Evolutionary conservation across 345 rosid genomes (phyloP).

Genomic region (Zanthoxylum bungeanum): DNA sequence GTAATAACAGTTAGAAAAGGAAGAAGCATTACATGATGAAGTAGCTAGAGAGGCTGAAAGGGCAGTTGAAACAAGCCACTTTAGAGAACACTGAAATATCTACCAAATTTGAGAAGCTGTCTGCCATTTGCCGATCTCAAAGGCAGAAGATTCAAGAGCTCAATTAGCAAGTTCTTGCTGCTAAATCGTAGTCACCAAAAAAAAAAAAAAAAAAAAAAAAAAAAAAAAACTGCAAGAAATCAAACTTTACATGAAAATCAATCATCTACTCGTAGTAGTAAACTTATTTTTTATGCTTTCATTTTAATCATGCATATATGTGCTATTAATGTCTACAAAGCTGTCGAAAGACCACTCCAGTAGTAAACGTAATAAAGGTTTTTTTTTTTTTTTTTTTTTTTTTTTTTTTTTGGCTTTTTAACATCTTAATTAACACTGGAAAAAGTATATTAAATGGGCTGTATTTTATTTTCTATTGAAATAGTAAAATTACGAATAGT

Average conservation of each 20-base stretch:
- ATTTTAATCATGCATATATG: not conserved
- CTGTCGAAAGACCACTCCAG: no score
- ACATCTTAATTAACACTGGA: no score
- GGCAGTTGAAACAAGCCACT: constrained; percentile 62
- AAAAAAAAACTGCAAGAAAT: constrained; percentile 39
- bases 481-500: no score
- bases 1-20: constrained; percentile 33
- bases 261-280: constrained; percentile 19
- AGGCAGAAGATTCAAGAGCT: constrained; percentile 94
- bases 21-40: constrained; percentile 62
- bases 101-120: constrained; percentile 79
- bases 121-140: constrained; percentile 96
- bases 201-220: no score
- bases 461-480: no score
- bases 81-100: constrained; percentile 77
- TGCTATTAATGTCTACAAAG: no score
- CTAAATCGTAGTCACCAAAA: constrained; percentile 59
- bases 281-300: not conserved
- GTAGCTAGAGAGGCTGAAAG: constrained; percentile 71
- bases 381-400: no score
- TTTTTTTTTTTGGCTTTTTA: no score
- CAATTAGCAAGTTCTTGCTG: constrained; percentile 69
- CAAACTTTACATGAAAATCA: constrained; percentile 42
- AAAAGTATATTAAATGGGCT: no score
- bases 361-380: no score